These are phyloP conservation scores for Drechmeria coniospora DNA, from an alignment of 2,329 filamentous ascomycete genomes.

Conservation along the genomic window DNA sequence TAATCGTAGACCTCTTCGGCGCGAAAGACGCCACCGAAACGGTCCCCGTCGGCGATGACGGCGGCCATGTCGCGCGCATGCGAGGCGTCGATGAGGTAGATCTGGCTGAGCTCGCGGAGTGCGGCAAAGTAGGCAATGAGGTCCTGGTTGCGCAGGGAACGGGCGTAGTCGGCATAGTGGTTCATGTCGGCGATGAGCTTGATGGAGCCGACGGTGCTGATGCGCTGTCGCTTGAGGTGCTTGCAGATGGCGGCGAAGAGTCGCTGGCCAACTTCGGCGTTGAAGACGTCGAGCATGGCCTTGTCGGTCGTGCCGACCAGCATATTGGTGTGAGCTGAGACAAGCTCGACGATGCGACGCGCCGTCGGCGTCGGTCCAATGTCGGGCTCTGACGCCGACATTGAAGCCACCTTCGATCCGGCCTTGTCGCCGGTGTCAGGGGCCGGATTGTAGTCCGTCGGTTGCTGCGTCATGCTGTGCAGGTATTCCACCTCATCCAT, in stretches of 20 bases:
- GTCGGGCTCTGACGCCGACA: slow-evolving; percentile 22
- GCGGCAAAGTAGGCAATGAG: slow-evolving; percentile 83
- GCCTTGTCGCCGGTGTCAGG: slow-evolving; percentile 10
- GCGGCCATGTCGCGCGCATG: slow-evolving; percentile 91
- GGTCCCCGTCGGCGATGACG: slow-evolving; percentile 80
- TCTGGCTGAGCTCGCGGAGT: slow-evolving; percentile 81
- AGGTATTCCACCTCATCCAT: slow-evolving; percentile 98
- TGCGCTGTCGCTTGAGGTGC: slow-evolving; percentile 88
- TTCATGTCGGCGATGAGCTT: slow-evolving; percentile 95
- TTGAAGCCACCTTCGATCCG: slow-evolving; percentile 6
- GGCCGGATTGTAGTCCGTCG: slow-evolving; percentile 79
- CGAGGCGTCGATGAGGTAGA: slow-evolving; percentile 72
- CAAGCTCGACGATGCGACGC: slow-evolving; percentile 64
- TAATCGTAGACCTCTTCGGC: slow-evolving; percentile 98
- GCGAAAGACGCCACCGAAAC: slow-evolving; percentile 83
- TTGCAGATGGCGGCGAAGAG: slow-evolving; percentile 90
- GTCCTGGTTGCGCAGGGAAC: slow-evolving; percentile 66
- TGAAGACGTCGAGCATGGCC: slow-evolving; percentile 96
- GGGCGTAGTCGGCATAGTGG: slow-evolving; percentile 74
- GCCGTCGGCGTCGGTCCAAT: slow-evolving; percentile 67
- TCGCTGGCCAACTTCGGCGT: slow-evolving; percentile 87
- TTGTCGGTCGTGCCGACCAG: slow-evolving; percentile 91
- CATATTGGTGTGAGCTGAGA: slow-evolving; percentile 83
- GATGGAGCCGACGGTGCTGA: slow-evolving; percentile 78
- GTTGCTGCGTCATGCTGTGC: slow-evolving; percentile 70